Base-by-base conservation (phyloP, 805 yeast species). In the Barnettozyma californica region DNA sequence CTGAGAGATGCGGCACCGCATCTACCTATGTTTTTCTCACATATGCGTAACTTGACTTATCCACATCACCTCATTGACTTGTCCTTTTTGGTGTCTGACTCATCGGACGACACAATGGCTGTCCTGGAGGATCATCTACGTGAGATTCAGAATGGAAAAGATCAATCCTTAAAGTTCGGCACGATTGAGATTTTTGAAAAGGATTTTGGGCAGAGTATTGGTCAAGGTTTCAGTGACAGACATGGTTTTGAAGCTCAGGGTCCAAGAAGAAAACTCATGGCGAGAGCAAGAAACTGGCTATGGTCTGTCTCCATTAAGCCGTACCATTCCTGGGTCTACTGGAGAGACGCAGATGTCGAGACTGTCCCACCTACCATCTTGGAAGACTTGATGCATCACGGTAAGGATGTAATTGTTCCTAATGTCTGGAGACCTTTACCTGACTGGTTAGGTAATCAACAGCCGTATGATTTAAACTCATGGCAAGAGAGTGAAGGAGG, bases 331-430 rank as follows among this genome's bases (percentile, higher is more conserved):
- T 90, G 91, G 86, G 97, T 92, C 8, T 90, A 92, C 66, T 92
- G 98, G 98, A 76, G 98, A 68, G 98, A 92, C 69, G 97, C 95
- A 10, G 98, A 92, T 67, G 96, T 92, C 11, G 96, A 91, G 64
- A 83, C 91, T 0, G 81, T 84, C 23, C 95, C 97, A 11, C 75
- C 83, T 1, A 84, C 96, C 1, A 83, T 92, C 53, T 66, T 92
- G 51, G 96, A 92, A 68, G 98, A 92, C 68, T 71, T 92, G 58
- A 92, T 92, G 97, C 86, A 81, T 59, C 96, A 89, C 66, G 83
- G 85, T 62, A 81, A 79, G 62, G 98, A 92, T 65, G 94, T 92
- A 27, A 88, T 92, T 46, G 97, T 92, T 26, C 98, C 98, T 20
- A 92, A 88, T 61, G 92, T 88, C 45, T 88, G 96, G 96, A 75